Evolutionary conservation across 208 protist species (phyloP).

Genomic region (Phytomonas francai): DNA sequence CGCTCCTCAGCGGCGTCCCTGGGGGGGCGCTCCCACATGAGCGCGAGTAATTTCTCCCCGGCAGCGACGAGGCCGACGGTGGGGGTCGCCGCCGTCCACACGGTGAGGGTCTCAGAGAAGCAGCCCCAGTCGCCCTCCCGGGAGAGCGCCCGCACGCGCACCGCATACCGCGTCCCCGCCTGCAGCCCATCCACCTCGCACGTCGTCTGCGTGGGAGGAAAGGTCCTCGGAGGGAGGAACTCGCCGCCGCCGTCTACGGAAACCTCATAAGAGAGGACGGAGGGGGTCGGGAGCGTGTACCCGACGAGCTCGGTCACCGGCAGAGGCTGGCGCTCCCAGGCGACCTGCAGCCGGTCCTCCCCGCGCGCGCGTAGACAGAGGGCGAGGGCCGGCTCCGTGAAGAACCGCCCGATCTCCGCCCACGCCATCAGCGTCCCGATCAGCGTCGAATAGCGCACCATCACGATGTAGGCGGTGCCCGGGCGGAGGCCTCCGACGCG

Average conservation of each 20-base stretch:
- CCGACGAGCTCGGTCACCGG: constrained; percentile 19
- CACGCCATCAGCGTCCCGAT: constrained; percentile 72
- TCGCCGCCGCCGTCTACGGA: constrained; percentile 31
- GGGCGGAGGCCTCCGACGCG: constrained; percentile 60
- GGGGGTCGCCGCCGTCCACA: constrained; percentile 58
- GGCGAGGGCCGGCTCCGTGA: constrained; percentile 57
- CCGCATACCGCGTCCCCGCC: constrained; percentile 58
- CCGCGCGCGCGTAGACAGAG: constrained; percentile 49
- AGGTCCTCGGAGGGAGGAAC: constrained; percentile 15
- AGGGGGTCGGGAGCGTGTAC: constrained; percentile 31
- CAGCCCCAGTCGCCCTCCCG: constrained; percentile 64
- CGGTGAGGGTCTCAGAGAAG: constrained; percentile 43
- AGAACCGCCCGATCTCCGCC: constrained; percentile 70
- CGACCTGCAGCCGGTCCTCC: constrained; percentile 57
- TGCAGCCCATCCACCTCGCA: constrained; percentile 56
- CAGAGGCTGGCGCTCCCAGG: constrained; percentile 11
- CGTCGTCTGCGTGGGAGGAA: constrained; percentile 13
- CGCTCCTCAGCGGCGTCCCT: constrained; percentile 40
- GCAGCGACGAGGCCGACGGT: constrained; percentile 32
- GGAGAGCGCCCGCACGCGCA: constrained; percentile 64
- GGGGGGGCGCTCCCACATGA: constrained; percentile 51
- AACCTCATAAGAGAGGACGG: constrained; percentile 42
- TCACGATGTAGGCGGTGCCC: constrained; percentile 72
- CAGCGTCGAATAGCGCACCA: constrained; percentile 78
- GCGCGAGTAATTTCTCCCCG: constrained; percentile 78